These are phyloP conservation scores for Cercospora zeae-maydis DNA, from an alignment of 2,329 filamentous ascomycete species.

Conservation along the genomic window DNA sequence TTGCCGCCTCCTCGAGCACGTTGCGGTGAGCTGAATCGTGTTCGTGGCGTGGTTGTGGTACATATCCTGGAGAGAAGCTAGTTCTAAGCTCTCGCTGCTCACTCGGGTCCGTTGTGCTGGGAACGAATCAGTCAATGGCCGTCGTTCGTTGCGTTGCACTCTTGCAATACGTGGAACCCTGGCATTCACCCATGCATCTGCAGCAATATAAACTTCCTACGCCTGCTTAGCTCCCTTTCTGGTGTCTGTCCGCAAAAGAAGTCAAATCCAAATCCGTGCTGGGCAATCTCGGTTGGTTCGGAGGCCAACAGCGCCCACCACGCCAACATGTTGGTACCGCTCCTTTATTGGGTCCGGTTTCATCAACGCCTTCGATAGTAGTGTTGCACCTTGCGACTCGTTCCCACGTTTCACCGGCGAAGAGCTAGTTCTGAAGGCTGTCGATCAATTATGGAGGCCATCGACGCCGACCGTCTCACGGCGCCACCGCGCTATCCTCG, in stretches of 20 bases:
- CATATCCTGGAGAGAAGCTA: too few species aligned
- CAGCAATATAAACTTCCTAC: background rate
- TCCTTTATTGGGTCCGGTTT: conserved; percentile 9
- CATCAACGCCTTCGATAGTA: background rate
- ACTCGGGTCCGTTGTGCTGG: background rate
- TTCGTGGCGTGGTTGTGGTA: background rate
- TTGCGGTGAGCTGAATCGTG: background rate
- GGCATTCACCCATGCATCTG: background rate
- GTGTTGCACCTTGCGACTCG: conserved; percentile 4
- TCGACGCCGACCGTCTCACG: background rate
- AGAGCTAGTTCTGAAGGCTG: background rate
- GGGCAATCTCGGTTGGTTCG: conserved; percentile 6
- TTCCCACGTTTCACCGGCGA: conserved; percentile 2
- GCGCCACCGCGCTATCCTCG: conserved; percentile 5
- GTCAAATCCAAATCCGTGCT: background rate
- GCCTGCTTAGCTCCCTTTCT: background rate
- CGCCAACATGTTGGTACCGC: conserved; percentile 1
- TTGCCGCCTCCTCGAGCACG: too few species aligned
- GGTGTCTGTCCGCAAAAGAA: background rate
- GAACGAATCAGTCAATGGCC: background rate
- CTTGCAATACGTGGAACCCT: background rate
- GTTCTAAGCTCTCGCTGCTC: background rate
- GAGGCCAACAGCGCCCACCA: conserved; percentile 4
- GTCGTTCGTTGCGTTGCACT: background rate
- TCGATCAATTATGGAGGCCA: conserved; percentile 7